Percentiles rank a stretch among this genome's conserved stretches.
Evolutionary conservation across 352 stramenopile genomes (phyloP).

Genomic region (Globisporangium cylindrosporum): DNA sequence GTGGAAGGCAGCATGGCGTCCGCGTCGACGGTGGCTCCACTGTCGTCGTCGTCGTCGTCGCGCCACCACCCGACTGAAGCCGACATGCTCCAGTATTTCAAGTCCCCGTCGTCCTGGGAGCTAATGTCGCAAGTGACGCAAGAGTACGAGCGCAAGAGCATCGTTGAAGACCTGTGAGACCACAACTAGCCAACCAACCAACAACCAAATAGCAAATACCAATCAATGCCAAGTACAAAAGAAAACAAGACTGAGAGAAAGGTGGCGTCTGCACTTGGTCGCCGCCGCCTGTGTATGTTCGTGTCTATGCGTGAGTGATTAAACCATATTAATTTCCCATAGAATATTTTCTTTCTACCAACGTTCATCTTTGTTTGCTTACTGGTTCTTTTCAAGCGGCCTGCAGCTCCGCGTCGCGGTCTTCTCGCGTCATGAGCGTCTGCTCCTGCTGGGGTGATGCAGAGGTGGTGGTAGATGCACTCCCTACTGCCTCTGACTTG

Average conservation of each 20-base stretch:
- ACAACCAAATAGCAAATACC: not conserved
- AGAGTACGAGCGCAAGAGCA: conserved; percentile 36
- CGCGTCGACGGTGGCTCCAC: conserved; percentile 15
- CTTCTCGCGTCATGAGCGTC: conserved; percentile 6
- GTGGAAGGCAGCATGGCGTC: conserved; percentile 61
- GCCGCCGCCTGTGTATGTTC: conserved; percentile 5
- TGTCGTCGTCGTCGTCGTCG: conserved; percentile 14
- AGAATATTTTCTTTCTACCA: not conserved
- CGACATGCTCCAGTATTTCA: conserved; percentile 73
- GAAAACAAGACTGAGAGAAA: not conserved
- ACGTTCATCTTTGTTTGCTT: no score
- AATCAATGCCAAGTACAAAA: not conserved
- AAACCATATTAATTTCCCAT: conserved; percentile 14
- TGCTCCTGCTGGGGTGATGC: not conserved
- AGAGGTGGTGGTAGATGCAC: not conserved
- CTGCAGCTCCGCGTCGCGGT: not conserved
- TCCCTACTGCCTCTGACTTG: not conserved
- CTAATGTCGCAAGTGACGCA: conserved; percentile 59
- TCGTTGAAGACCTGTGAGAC: conserved; percentile 14
- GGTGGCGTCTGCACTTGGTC: not conserved
- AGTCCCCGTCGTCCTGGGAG: conserved; percentile 68
- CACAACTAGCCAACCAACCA: not conserved
- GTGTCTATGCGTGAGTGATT: conserved; percentile 15
- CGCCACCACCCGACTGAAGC: conserved; percentile 36
- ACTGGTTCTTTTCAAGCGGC: not conserved